A percentile compares a stretch with the other conserved stretches of the same genome.
phyloP scores from a whole-genome alignment of 2,329 filamentous ascomycete species.

The Trichoderma sp. region DNA sequence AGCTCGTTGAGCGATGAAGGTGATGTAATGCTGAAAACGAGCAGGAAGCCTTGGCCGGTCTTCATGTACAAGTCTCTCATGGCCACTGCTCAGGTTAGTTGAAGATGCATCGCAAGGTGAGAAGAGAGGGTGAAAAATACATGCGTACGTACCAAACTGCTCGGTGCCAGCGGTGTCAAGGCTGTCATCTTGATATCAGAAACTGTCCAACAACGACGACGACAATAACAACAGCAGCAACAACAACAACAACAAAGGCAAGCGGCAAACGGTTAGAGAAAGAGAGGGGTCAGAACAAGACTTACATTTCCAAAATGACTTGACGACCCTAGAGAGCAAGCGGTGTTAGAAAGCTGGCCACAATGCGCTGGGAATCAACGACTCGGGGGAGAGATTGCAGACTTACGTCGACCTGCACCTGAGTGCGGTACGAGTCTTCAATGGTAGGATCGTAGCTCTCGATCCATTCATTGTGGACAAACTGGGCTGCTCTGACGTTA shows the following conservation, averaged over 20 bases:
- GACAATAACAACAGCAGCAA: too few relatives aligned
- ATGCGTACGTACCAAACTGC: slow-evolving; percentile 79
- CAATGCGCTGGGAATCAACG: too few relatives aligned
- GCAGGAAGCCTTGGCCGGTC: slow-evolving; percentile 83
- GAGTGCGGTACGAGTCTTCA: slow-evolving; percentile 72
- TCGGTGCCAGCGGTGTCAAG: slow-evolving; percentile 89
- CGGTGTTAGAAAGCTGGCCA: slow-evolving; percentile 29
- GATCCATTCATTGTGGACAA: slow-evolving; percentile 92
- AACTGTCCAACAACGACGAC: neutral
- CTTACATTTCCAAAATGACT: slow-evolving; percentile 85
- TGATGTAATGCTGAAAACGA: slow-evolving; percentile 90
- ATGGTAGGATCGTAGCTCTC: slow-evolving; percentile 81
- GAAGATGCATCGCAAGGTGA: neutral
- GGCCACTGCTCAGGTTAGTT: slow-evolving; percentile 42
- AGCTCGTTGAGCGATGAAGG: slow-evolving; percentile 79
- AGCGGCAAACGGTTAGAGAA: neutral
- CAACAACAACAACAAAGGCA: too few relatives aligned
- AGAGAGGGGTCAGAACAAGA: slow-evolving; percentile 2
- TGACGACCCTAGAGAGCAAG: slow-evolving; percentile 65
- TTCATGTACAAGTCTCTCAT: slow-evolving; percentile 89
- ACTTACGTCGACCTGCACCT: slow-evolving; percentile 80
- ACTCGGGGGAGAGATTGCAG: slow-evolving; percentile 39
- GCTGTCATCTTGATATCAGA: slow-evolving; percentile 38
- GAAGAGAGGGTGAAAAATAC: neutral
- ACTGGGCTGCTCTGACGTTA: slow-evolving; percentile 62